Evolutionary conservation across 2,329 filamentous ascomycete species (phyloP).

Genomic region (Amesomyces nigricolor): DNA sequence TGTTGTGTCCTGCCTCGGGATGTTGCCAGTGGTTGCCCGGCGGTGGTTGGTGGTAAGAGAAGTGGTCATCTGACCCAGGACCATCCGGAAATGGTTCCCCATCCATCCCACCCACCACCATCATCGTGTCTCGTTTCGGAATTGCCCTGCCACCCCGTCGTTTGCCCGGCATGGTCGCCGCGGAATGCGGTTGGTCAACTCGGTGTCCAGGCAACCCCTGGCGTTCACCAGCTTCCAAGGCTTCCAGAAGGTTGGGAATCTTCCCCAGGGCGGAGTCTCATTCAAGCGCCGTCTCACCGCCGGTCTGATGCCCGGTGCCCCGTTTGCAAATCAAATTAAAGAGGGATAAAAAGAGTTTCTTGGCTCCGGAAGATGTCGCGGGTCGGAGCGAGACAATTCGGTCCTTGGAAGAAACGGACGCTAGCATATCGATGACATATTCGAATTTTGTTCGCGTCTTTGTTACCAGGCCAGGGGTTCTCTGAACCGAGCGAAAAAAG

Average conservation of each 20-base stretch:
- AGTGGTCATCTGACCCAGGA: slow-evolving; percentile 17
- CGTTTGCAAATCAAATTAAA: neutral
- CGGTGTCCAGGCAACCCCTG: slow-evolving; percentile 8
- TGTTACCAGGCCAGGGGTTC: too few relatives aligned
- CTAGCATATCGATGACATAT: neutral
- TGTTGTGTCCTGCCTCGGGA: neutral
- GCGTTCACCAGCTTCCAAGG: neutral
- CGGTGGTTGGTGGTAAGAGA: slow-evolving; percentile 11
- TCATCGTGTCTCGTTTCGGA: neutral
- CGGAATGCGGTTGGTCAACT: slow-evolving; percentile 1
- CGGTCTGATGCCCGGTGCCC: neutral
- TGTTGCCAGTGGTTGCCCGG: neutral
- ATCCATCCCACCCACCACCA: neutral
- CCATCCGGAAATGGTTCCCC: neutral
- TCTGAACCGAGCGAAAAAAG: neutral
- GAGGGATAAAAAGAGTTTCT: neutral
- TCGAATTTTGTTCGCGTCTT: neutral
- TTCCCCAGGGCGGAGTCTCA: neutral
- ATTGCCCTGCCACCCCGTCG: neutral
- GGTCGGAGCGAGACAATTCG: neutral
- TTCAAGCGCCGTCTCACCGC: slow-evolving; percentile 12
- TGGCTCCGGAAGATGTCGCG: neutral
- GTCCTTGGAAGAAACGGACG: neutral
- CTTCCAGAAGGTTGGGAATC: slow-evolving; percentile 17
- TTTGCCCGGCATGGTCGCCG: slow-evolving; percentile 3